Base-by-base conservation (phyloP, 164 flowering plant genomes). In the Platanus orientalis region DNA sequence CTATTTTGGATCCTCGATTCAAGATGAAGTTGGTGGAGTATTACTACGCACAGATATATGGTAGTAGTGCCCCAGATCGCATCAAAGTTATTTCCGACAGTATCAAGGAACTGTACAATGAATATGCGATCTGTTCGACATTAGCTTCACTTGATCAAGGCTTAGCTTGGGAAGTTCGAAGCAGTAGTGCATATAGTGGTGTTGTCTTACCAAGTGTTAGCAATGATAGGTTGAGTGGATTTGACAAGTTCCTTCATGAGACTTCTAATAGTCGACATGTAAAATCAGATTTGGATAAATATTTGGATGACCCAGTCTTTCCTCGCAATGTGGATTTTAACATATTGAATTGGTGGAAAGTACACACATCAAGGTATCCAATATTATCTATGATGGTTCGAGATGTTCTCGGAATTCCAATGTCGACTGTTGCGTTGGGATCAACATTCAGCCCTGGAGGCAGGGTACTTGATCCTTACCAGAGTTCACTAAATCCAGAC, bases 261-360 rank as follows among this genome's bases (percentile, higher is more conserved):
- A 83, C 78, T 23, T 76, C 87, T 49, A 79, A 74, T 42, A 71
- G 67, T 67, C 86, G 77, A 60, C 78, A 64, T 56, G 39, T 64
- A 44, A 53, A 66, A 52, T 83, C 88, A 19, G 92, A 89, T 58
- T 69, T 89, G 69, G 92, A 89, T 53, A 82, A 87, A 67, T 87
- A 82, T 64, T 69, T 83, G 61, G 91, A 83, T 64, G 91, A 88
- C 69, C 87, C 89, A 1, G 77, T 86, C 12, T 84, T 86, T 71
- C 91, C 91, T 54, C 81, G 89, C 53, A 81, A 78, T 30, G 56
- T 68, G 54, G 89, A 88, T 65, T 86, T 86, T 63, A 76, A 79
- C 75, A 76, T 86, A 68, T 71, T 86, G 32, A 83, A 78, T 67
- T 88, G 95, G 95, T 88, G 95, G 91, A 83, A 80, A 64, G 95